Base-by-base conservation (phyloP, 805 yeast genomes). In the Helenozyma rhizophorensis region DNA sequence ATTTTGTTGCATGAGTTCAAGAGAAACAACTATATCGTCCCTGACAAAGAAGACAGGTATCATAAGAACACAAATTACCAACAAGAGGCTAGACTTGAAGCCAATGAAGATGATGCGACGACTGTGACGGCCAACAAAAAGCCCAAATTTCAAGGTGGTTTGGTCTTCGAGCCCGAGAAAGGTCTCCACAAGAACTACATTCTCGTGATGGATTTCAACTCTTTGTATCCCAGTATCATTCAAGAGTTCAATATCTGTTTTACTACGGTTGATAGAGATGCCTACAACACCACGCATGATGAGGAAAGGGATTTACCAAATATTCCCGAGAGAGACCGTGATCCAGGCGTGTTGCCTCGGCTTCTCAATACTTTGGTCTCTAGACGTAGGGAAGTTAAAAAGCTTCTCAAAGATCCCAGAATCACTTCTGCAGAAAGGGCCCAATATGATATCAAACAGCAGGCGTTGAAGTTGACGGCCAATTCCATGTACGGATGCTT, bases 401-500 rank as follows among this genome's bases (percentile, higher is more conserved):
- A 78, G 46, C 62, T 87, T 23, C 72, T 93, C 72, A 88, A 87
- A 48, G 80, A 78, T 44, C 81, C 89, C 21, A 70, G 73, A 27
- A 76, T 80, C 14, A 69, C 80, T 0, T 67, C 78, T 0, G 61
- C 68, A 33, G 88, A 85, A 53, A 76, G 62, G 36, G 82, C 85
- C 0, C 96, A 90, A 53, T 87, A 83, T 68, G 97, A 93, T 57
- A 88, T 89, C 53, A 86, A 89, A 53, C 98, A 93, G 60, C 94
- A 83, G 56, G 97, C 98, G 0, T 74, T 93, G 55, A 93, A 93
- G 57, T 70, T 93, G 54, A 94, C 98, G 2, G 98, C 98, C 18
- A 93, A 93, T 61, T 93, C 98, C n/a, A 90, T 93, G 97, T 93
- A 93, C 63, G 98, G 98, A 54, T 93, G 97, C 74, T 72, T 93